Base-by-base conservation (phyloP, 2,329 filamentous ascomycete genomes). In the Xylaria sp. region DNA sequence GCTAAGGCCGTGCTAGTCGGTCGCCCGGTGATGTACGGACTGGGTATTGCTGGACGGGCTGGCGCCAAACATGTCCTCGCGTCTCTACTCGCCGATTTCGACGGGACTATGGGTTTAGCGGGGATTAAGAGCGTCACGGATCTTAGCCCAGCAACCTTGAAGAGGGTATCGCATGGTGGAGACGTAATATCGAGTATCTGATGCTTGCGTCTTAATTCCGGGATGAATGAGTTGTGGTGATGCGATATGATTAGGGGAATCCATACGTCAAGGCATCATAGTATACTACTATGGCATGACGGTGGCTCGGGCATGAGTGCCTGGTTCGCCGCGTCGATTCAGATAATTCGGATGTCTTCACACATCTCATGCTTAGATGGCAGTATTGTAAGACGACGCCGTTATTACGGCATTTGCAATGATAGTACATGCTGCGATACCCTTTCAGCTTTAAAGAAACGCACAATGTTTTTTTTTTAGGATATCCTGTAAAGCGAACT, bases 1-100 rank as follows among this genome's bases (percentile, higher is more conserved):
- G 87, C 85, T 2, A 86, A 81, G 33, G 85, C 84, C 5, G 86
- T 85, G 33, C 87, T 89, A 63, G 80, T 90, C 0, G 88, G 88
- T 0, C 75, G 88, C 5, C 80, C 89, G 2, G 89, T 86, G 82
- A 81, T 90, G 25, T 90, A 76, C 29, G 74, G 75, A 5, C 63
- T 77, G 1, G 74, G 69, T 6, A 72, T 77, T 3, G 75, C 71
- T 1, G 75, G 74, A 15, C 68, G 75, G 65, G 71, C 72, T 20
- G 75, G 75, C 31, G 73, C 69, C 1, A 70, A 69, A 29, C 74
- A 76, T 36, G 73, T 76, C 11, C 57, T 75, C 13, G 65, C 72
- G 29, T 73, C 73, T 6, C 57, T 76, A 33, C 60, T 75, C 9
- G 73, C 73, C 22, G 74, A 76, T 49, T 51, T 76, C 11, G 73